These are phyloP conservation scores for Kwoniella bestiolae DNA, from an alignment of 768 basidiomycete genomes.

Conservation along the genomic window DNA sequence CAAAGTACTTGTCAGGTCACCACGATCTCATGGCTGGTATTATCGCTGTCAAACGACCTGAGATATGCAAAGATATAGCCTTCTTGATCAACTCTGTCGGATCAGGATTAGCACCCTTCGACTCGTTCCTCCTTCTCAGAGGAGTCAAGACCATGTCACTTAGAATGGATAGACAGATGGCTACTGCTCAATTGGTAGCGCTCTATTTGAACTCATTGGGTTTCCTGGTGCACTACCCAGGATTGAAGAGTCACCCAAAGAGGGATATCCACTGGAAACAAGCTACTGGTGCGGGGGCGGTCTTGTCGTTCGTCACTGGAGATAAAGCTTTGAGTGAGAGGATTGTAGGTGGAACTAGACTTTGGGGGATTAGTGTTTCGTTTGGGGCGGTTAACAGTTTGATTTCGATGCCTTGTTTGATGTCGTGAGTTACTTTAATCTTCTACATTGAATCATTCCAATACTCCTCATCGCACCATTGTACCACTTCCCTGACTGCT, in stretches of 20 bases:
- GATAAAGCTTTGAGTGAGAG: constrained; percentile 87
- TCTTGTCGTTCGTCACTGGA: constrained; percentile 91
- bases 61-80: constrained; percentile 84
- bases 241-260: constrained; percentile 77
- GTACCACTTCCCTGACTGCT: too few species aligned
- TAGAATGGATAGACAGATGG: constrained; percentile 92
- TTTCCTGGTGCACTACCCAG: constrained; percentile 91
- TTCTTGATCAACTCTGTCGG: constrained; percentile 93
- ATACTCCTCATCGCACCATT: too few species aligned
- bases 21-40: constrained; percentile 99
- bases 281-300: constrained; percentile 88
- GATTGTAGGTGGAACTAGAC: constrained; percentile 85
- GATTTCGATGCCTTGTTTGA: constrained; percentile 98
- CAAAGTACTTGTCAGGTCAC: constrained; percentile 96
- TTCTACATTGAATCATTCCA: too few species aligned
- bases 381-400: constrained; percentile 98
- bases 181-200: constrained; percentile 79
- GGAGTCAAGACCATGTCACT: constrained; percentile 95
- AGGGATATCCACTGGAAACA: constrained; percentile 88
- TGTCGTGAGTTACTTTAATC: constrained; percentile 99
- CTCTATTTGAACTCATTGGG: constrained; percentile 81
- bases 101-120: constrained; percentile 91
- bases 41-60: constrained; percentile 87
- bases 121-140: constrained; percentile 92
- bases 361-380: constrained; percentile 98